Conservation (phyloP, 345 rosid genomes). For the Populus deltoides region DNA sequence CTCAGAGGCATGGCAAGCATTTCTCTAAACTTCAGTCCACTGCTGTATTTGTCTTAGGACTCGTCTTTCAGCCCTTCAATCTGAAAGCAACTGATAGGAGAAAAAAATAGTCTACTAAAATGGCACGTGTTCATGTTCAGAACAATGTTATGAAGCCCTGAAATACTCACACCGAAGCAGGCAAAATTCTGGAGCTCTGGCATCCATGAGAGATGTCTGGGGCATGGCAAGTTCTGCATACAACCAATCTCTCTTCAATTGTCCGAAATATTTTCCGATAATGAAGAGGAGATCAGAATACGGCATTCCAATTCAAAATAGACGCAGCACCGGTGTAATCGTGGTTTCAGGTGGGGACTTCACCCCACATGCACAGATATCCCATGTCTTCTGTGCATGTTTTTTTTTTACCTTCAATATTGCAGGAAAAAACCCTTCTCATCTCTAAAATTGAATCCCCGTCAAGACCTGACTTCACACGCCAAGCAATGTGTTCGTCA, state of each 20-base stretch:
- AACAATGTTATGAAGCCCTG: background rate
- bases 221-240: background rate
- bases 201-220: background rate
- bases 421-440: slow-evolving; percentile 49
- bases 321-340: background rate
- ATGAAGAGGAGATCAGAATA: background rate
- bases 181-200: background rate
- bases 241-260: background rate
- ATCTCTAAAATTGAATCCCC: slow-evolving; percentile 50
- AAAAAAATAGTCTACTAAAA: background rate
- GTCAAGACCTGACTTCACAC: slow-evolving; percentile 39
- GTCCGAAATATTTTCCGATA: background rate
- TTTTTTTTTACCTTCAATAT: slow-evolving; percentile 33
- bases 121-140: background rate
- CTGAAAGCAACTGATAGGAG: background rate
- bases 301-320: background rate
- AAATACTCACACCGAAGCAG: background rate
- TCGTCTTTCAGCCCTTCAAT: background rate
- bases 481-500: slow-evolving; percentile 83
- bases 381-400: background rate
- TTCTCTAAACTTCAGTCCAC: background rate
- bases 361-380: background rate
- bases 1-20: background rate
- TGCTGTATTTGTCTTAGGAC: background rate
- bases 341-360: background rate